Conservation (phyloP, 495 filamentous ascomycete genomes). For the Astrothelium subdiscretum region DNA sequence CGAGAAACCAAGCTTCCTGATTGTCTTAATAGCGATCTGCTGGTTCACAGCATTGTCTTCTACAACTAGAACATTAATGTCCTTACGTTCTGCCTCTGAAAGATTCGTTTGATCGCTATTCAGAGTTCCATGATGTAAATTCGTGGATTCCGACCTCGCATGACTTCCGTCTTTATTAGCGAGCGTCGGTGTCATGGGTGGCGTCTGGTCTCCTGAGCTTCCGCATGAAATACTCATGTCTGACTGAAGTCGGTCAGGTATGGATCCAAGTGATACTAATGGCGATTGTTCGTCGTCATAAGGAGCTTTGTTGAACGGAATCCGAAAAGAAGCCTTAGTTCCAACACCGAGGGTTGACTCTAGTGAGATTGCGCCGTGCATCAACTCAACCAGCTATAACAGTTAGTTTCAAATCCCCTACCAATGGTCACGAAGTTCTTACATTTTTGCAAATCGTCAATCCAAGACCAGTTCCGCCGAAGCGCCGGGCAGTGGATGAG, state of each 20-base stretch:
- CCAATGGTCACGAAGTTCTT: not conserved
- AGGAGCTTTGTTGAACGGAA: constrained; percentile 51
- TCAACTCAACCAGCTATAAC: constrained; percentile 55
- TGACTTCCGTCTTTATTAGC: constrained; percentile 18
- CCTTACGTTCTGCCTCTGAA: constrained; percentile 36
- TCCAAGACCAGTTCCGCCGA: constrained; percentile 73
- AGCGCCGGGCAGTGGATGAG: constrained; percentile 59
- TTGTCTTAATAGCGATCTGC: constrained; percentile 62
- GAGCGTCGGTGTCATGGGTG: constrained; percentile 15
- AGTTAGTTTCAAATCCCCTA: not conserved
- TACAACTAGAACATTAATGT: constrained; percentile 55
- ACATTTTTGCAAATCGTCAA: constrained; percentile 67
- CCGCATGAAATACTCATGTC: constrained; percentile 51
- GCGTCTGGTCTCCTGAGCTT: constrained; percentile 39
- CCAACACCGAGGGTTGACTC: constrained; percentile 45
- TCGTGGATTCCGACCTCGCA: constrained; percentile 25
- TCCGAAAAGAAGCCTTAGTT: constrained; percentile 56
- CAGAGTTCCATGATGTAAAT: constrained; percentile 17
- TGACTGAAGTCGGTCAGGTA: constrained; percentile 50
- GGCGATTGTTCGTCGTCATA: constrained; percentile 25
- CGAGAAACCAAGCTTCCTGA: constrained; percentile 63
- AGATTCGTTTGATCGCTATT: constrained; percentile 26
- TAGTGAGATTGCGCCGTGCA: constrained; percentile 64
- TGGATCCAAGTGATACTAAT: constrained; percentile 38
- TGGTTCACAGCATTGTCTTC: constrained; percentile 75